These are phyloP conservation scores for Vinca major DNA, from an alignment of 305 asterid species.

Conservation along the genomic window DNA sequence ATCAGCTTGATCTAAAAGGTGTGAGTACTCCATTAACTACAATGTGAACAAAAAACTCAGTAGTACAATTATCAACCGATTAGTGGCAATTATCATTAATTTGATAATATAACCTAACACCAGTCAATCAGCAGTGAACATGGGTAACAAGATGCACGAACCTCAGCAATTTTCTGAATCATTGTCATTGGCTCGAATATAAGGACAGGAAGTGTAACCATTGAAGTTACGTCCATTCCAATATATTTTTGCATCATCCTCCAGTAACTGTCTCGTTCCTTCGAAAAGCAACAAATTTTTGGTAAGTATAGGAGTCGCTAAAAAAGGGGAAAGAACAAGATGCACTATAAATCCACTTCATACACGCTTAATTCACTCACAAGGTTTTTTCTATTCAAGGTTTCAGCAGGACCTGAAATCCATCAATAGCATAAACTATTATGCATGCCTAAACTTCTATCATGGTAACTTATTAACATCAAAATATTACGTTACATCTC, in stretches of 20 bases:
- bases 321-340: neutral
- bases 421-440: neutral
- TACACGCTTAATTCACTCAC: neutral
- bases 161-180: constrained; percentile 72
- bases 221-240: constrained; percentile 51
- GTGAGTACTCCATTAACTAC: constrained; percentile 55
- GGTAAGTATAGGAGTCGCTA: neutral
- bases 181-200: constrained; percentile 70
- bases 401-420: neutral
- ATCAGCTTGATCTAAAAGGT: constrained; percentile 49
- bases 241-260: constrained; percentile 55
- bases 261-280: constrained; percentile 55
- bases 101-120: neutral
- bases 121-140: neutral
- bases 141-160: constrained; percentile 18
- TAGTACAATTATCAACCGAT: constrained; percentile 1
- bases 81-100: neutral
- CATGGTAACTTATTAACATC: neutral
- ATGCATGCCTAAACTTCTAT: neutral
- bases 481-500: neutral
- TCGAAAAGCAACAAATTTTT: constrained; percentile 4
- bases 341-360: neutral
- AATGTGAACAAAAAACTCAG: constrained; percentile 15
- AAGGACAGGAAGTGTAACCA: constrained; percentile 62
- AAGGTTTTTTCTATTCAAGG: neutral